Evolutionary conservation across 345 rosid species (phyloP).

Genomic region (Heritiera fomes): DNA sequence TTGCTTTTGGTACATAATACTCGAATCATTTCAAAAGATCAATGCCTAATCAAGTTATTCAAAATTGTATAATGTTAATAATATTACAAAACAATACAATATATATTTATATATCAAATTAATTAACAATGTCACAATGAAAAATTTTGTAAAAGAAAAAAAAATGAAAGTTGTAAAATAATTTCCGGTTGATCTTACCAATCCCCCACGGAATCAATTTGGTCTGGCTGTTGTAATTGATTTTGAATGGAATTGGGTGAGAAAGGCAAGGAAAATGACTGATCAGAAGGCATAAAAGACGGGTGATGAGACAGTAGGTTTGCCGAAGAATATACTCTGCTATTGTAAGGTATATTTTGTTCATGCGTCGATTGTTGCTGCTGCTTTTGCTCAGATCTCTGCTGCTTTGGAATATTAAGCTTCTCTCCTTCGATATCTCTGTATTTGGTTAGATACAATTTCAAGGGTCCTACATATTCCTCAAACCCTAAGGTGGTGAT

Average conservation of each 20-base stretch:
- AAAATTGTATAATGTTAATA: not conserved
- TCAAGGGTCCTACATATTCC: constrained; percentile 59
- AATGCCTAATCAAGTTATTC: not conserved
- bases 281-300: constrained; percentile 41
- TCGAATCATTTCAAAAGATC: not conserved
- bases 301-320: constrained; percentile 42
- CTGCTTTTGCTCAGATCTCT: constrained; percentile 29
- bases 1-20: not conserved
- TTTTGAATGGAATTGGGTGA: constrained; percentile 58
- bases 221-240: constrained; percentile 63
- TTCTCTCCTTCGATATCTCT: constrained; percentile 69
- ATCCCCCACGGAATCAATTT: constrained; percentile 51
- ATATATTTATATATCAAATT: constrained; percentile 11
- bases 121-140: not conserved
- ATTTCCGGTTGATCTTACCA: constrained; percentile 33
- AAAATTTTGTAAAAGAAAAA: not conserved
- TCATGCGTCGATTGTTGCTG: constrained; percentile 41
- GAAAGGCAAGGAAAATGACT: constrained; percentile 55
- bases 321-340: constrained; percentile 43
- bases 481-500: constrained; percentile 72
- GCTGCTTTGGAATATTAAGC: constrained; percentile 58
- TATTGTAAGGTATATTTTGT: constrained; percentile 39
- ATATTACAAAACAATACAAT: constrained; percentile 16
- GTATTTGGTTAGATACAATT: constrained; percentile 57
- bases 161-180: not conserved